Base-by-base conservation (phyloP, 169 alveolate species). In the Besnoitia besnoiti region DNA sequence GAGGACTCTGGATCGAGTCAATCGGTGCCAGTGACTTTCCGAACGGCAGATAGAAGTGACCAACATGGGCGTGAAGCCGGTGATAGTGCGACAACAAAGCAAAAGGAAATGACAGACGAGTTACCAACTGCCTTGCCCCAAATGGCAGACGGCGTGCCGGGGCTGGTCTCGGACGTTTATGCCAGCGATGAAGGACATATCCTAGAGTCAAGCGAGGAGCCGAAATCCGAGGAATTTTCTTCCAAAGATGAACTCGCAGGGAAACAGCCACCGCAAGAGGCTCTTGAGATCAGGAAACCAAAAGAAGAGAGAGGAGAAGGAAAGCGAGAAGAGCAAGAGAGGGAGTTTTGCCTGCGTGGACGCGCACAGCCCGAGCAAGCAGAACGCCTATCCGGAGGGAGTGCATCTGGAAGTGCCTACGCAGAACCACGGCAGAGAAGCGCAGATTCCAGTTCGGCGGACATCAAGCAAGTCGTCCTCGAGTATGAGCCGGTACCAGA, bases 401-500 rank as follows among this genome's bases (percentile, higher is more conserved):
- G 67, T 1, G 67, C 67, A 1, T 55, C 30, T 16, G 67, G 24
- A 21, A 55, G 67, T 55, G 67, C 1, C 5, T n/a, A 55, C 67
- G 7, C 67, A 55, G 27, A 3, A 3, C 67, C 12, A 55, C 30
- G 33, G 67, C 12, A 21, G 33, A 21, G 30, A n/a, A 21, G 7
- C 33, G 27, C 33, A n/a, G 67, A 10, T 1, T 55, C 67, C 5
- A 55, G 67, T 55, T 55, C 67, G n/a, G n/a, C 82, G 46, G 82
- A 73, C 44, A 24, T 16, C n/a, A 73, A 73, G 82, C 14, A 2
- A 7, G 82, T 73, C n/a, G 82, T 73, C 16, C 82, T 73, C 82
- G 82, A 73, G n/a, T 73, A 73, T 73, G 82, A 73, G n/a, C 82
- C 82, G 3, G 24, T 37, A 27, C 44, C 39, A 24, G 82, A 73